Evolutionary conservation across 192 early-diverging fungal genomes (phyloP).

Genomic region (Dissophora ornata): DNA sequence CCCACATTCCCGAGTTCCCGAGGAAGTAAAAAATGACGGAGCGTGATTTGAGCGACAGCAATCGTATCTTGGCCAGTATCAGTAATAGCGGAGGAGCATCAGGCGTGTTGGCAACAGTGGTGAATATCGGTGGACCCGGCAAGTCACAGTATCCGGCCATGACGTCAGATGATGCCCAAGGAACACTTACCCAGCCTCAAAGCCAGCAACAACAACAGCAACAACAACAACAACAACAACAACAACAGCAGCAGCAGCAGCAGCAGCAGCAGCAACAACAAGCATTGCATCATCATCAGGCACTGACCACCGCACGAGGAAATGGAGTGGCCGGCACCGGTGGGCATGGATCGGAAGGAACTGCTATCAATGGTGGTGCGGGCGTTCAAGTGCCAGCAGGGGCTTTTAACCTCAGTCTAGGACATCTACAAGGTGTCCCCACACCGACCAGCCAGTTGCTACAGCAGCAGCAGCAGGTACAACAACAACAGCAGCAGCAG

Average conservation of each 20-base stretch:
- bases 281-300: conserved; percentile 4
- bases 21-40: conserved; percentile 20
- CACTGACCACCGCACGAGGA: background rate
- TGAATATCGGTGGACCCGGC: conserved; percentile 7
- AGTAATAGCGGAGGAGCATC: conserved; percentile 25
- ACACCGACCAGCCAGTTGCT: conserved; percentile 22
- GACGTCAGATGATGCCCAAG: conserved; percentile 34
- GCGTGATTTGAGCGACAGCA: conserved; percentile 35
- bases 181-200: conserved; percentile 13
- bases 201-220: too few species aligned
- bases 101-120: conserved; percentile 22
- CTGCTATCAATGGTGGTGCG: background rate
- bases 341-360: background rate
- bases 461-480: conserved; percentile 27
- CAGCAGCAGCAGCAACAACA: conserved; percentile 39
- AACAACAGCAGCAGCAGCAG: conserved; percentile 19
- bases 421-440: conserved; percentile 1
- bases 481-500: conserved; percentile 18
- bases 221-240: conserved; percentile 20
- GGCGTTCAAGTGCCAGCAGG: background rate
- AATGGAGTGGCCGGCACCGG: background rate
- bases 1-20: too few species aligned
- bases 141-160: conserved; percentile 36
- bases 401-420: conserved; percentile 4
- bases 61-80: conserved; percentile 38